Percentiles rank a stretch among this genome's conserved stretches.
phyloP scores from a whole-genome alignment of 2,329 filamentous ascomycete species.

The Ambrosiella cleistominuta region DNA sequence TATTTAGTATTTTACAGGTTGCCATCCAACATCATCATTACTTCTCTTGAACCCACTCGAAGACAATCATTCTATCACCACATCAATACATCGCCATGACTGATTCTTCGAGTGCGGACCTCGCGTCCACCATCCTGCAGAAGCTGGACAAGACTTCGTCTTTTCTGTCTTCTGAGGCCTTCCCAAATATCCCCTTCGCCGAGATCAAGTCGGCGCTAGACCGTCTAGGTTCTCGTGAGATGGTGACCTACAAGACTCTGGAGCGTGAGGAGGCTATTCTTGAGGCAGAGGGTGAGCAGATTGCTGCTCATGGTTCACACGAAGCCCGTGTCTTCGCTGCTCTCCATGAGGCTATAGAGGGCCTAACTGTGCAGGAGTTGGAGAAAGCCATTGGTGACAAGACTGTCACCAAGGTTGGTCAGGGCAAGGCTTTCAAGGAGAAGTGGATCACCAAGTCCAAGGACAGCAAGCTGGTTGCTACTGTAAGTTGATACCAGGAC shows the following conservation, averaged over 20 bases:
- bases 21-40: neutral
- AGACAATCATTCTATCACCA: neutral
- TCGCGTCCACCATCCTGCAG: conserved; percentile 47
- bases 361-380: conserved; percentile 62
- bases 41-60: neutral
- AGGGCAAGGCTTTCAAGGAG: conserved; percentile 81
- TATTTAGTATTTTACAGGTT: neutral
- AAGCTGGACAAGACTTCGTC: conserved; percentile 45
- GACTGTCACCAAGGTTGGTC: conserved; percentile 62
- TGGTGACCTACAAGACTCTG: conserved; percentile 71
- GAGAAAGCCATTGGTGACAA: conserved; percentile 54
- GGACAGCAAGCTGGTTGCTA: conserved; percentile 36
- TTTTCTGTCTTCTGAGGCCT: conserved; percentile 50
- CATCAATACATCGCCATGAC: conserved; percentile 22
- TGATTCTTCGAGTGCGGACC: conserved; percentile 29
- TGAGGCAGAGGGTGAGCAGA: conserved; percentile 56
- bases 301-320: conserved; percentile 60
- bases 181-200: conserved; percentile 46
- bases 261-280: conserved; percentile 63
- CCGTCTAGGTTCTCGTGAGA: conserved; percentile 63
- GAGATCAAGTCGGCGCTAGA: conserved; percentile 77
- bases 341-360: conserved; percentile 53
- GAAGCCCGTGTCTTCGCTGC: conserved; percentile 71
- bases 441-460: conserved; percentile 51
- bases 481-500: conserved; percentile 22